phyloP scores from a whole-genome alignment of 2,329 filamentous ascomycete species.

The Stagonosporopsis chrysanthemi region DNA sequence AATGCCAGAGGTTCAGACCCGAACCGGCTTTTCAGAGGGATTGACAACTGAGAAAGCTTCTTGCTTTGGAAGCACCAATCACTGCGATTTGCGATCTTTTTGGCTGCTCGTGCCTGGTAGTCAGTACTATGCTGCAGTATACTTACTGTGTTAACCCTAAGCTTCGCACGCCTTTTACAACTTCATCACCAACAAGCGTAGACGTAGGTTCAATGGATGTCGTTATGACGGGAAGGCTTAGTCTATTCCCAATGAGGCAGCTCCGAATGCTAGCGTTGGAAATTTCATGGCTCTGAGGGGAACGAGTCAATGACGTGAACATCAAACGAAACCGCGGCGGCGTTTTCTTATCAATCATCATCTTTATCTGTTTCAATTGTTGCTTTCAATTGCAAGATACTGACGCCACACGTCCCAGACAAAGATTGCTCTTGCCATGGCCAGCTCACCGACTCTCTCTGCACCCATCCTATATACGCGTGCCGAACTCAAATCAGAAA shows the following conservation, averaged over 20 bases:
- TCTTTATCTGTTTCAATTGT: no score
- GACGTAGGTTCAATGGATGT: not conserved
- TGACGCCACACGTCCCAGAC: not conserved
- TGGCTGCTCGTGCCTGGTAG: no score
- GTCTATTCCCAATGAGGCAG: conserved; percentile 6
- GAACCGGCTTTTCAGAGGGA: no score
- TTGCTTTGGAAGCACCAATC: no score
- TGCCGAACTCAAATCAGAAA: conserved; percentile 16
- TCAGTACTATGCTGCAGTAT: no score
- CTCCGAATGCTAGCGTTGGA: conserved; percentile 4
- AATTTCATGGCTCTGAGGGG: not conserved
- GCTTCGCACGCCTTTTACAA: not conserved
- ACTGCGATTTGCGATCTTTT: no score
- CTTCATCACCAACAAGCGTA: not conserved
- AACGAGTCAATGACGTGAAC: conserved; percentile 14
- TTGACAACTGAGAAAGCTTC: no score
- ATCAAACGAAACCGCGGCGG: not conserved
- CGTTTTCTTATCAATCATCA: no score
- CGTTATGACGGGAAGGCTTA: not conserved
- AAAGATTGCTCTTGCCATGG: conserved; percentile 9
- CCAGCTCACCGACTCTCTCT: conserved; percentile 13
- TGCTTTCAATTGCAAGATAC: no score
- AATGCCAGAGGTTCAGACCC: no score
- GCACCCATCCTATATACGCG: conserved; percentile 23
- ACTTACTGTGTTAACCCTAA: no score